phyloP scores from a whole-genome alignment of 176 grass and related monocot species.

The Hsuehochloa calcarea region DNA sequence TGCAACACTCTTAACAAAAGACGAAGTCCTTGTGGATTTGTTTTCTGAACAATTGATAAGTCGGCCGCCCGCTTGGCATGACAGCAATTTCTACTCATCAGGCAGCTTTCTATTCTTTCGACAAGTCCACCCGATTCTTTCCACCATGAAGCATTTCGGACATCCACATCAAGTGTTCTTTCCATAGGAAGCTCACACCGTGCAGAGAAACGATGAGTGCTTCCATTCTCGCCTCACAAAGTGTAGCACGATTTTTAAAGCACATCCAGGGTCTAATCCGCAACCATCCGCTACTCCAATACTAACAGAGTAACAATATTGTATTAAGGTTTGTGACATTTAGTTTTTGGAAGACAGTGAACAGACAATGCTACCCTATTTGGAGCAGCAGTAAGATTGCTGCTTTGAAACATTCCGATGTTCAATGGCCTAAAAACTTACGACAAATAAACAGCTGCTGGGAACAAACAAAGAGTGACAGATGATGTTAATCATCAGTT shows the following conservation, averaged over 20 bases:
- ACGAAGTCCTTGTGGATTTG: not conserved
- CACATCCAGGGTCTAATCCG: not conserved
- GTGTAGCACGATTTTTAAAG: not conserved
- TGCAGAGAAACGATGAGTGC: not conserved
- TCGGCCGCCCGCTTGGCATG: too few relatives aligned
- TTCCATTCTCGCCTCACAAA: not conserved
- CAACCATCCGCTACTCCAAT: not conserved
- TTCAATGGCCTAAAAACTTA: not conserved
- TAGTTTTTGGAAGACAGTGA: not conserved
- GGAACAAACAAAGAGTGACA: not conserved
- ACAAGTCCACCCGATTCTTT: too few relatives aligned
- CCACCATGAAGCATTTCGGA: not conserved
- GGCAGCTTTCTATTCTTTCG: too few relatives aligned
- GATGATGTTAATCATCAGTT: not conserved
- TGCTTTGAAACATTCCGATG: not conserved
- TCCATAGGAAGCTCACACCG: not conserved
- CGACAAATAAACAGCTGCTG: not conserved
- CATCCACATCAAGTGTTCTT: not conserved
- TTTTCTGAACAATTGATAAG: not conserved
- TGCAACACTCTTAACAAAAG: too few relatives aligned
- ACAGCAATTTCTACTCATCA: too few relatives aligned
- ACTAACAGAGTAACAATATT: not conserved
- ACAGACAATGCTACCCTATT: not conserved
- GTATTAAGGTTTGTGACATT: not conserved
- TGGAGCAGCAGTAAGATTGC: not conserved